phyloP scores from a whole-genome alignment of 2,329 filamentous ascomycete species.

The Alternaria sp. region DNA sequence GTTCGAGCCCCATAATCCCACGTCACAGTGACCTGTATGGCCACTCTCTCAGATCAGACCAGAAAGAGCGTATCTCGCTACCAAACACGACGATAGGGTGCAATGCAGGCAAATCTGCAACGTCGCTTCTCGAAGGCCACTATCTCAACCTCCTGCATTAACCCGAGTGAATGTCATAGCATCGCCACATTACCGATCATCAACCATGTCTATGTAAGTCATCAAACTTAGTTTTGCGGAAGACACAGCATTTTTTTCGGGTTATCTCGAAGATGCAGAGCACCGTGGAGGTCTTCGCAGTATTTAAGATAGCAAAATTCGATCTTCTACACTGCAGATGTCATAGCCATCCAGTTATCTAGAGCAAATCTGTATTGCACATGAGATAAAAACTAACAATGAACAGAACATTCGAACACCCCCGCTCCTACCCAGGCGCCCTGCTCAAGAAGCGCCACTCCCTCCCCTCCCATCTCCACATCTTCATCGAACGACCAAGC shows the following conservation, averaged over 20 bases:
- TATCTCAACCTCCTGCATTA: not conserved
- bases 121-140: not conserved
- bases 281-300: not conserved
- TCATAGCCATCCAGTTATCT: not conserved
- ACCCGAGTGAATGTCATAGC: not conserved
- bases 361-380: not conserved
- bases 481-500: not conserved
- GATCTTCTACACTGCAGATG: fast-evolving
- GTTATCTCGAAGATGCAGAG: not conserved
- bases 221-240: not conserved
- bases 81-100: not conserved
- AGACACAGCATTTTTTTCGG: not conserved
- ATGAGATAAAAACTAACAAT: not conserved
- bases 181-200: not conserved
- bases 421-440: not conserved
- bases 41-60: not conserved
- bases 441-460: not conserved
- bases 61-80: not conserved
- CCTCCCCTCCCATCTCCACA: not conserved
- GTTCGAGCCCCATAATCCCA: not conserved
- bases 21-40: not conserved
- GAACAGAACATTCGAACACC: not conserved
- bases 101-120: not conserved
- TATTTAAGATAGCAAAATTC: not conserved
- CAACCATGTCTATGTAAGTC: not conserved